Conservation (phyloP, 106 monocot genomes). For the Apostasia shenzhenica region DNA sequence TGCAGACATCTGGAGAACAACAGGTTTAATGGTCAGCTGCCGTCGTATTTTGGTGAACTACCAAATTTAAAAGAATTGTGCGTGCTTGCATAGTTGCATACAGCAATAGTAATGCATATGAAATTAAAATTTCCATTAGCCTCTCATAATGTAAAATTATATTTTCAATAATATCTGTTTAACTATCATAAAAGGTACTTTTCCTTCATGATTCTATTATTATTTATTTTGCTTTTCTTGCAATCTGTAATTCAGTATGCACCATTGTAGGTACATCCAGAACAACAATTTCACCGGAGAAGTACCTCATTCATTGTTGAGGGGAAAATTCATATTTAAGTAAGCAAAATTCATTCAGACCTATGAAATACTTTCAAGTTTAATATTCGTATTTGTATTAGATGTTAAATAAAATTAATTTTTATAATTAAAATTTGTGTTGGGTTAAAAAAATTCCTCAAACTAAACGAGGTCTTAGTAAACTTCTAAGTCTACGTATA, state of each 20-base stretch:
- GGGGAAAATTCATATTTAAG: slow-evolving; percentile 31
- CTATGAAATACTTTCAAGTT: too few relatives aligned
- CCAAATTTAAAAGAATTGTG: slow-evolving; percentile 42
- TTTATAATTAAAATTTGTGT: too few relatives aligned
- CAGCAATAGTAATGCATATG: neutral
- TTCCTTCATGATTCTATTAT: too few relatives aligned
- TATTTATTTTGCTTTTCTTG: too few relatives aligned
- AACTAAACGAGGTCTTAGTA: too few relatives aligned
- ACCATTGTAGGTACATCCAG: slow-evolving; percentile 40
- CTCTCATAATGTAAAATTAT: too few relatives aligned
- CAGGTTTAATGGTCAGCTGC: slow-evolving; percentile 30
- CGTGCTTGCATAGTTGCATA: slow-evolving; percentile 3
- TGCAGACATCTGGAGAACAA: slow-evolving; percentile 52
- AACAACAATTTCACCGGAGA: slow-evolving; percentile 36
- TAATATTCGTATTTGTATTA: too few relatives aligned
- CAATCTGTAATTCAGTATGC: neutral
- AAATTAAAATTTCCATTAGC: too few relatives aligned
- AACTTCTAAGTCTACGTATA: too few relatives aligned
- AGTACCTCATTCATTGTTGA: slow-evolving; percentile 26
- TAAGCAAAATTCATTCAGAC: slow-evolving; percentile 6
- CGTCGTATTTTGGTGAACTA: slow-evolving; percentile 28
- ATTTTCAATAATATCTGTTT: neutral
- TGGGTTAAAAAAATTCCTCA: too few relatives aligned
- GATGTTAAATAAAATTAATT: too few relatives aligned
- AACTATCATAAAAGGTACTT: neutral